Conservation (phyloP, 169 alveolate species). For the Theileria parva region DNA sequence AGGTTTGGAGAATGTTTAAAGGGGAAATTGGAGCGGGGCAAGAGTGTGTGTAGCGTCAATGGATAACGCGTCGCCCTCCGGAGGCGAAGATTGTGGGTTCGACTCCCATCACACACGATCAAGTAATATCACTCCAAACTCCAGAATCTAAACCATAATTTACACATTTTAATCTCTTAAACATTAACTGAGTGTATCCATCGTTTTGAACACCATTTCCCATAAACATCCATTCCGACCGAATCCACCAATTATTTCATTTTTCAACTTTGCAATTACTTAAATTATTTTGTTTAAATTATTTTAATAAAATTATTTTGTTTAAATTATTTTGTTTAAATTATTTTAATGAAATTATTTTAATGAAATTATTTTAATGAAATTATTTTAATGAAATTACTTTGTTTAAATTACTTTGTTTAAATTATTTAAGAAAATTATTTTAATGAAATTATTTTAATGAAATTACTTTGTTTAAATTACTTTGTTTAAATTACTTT, state of each 20-base stretch:
- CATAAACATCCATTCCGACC: background rate
- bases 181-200: background rate
- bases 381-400: no score
- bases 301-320: no score
- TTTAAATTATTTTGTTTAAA: no score
- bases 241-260: background rate
- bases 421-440: no score
- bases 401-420: no score
- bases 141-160: background rate
- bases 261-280: no score
- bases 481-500: background rate
- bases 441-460: background rate
- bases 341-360: no score
- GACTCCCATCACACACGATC: constrained; percentile 91
- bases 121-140: background rate
- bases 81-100: constrained; percentile 95
- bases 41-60: constrained; percentile 88
- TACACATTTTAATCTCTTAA: background rate
- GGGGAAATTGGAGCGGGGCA: constrained; percentile 41
- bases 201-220: background rate
- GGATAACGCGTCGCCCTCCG: constrained; percentile 97
- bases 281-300: no score
- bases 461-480: no score
- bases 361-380: no score
- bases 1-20: background rate